Conservation (phyloP, 257 asterid genomes). For the Petrea volubilis region DNA sequence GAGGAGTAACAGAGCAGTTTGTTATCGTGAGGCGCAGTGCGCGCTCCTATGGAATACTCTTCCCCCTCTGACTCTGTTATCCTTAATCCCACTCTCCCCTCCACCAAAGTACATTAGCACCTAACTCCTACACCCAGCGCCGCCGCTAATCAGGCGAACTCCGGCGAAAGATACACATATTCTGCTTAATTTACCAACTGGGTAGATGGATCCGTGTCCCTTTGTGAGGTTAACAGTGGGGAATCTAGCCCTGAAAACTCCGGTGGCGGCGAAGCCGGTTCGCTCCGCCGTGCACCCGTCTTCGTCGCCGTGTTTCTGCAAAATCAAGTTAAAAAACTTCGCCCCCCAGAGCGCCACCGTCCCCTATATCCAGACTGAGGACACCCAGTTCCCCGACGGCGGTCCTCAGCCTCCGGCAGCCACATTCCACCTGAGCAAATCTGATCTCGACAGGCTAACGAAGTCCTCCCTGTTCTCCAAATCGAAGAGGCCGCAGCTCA, state of each 20-base stretch:
- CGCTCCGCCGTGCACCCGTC: conserved; percentile 77
- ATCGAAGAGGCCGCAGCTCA: conserved; percentile 47
- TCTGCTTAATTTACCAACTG: too few species aligned
- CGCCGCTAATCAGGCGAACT: background rate
- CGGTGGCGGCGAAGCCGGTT: conserved; percentile 67
- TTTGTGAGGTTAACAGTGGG: conserved; percentile 65
- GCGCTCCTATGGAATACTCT: conserved; percentile 15
- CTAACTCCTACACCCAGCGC: background rate
- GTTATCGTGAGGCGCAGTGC: conserved; percentile 12
- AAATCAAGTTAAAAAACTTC: conserved; percentile 55
- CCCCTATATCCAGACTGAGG: conserved; percentile 61
- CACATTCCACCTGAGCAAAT: conserved; percentile 64
- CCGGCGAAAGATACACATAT: too few species aligned
- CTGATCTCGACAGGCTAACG: conserved; percentile 64
- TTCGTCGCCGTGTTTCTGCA: conserved; percentile 75
- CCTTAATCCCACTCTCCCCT: background rate
- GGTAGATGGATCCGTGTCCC: conserved; percentile 93
- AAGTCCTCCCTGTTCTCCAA: conserved; percentile 64
- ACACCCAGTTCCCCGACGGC: conserved; percentile 30
- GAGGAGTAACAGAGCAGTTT: background rate
- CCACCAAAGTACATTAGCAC: background rate
- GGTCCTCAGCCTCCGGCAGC: conserved; percentile 41
- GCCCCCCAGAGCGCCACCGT: conserved; percentile 59
- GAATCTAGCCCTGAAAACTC: conserved; percentile 64
- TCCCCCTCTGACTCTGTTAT: background rate